Percentiles rank a stretch among this genome's conserved stretches.
These are phyloP conservation scores for Triticum monococcum DNA, from an alignment of 176 grass and related monocot species.

Conservation along the genomic window DNA sequence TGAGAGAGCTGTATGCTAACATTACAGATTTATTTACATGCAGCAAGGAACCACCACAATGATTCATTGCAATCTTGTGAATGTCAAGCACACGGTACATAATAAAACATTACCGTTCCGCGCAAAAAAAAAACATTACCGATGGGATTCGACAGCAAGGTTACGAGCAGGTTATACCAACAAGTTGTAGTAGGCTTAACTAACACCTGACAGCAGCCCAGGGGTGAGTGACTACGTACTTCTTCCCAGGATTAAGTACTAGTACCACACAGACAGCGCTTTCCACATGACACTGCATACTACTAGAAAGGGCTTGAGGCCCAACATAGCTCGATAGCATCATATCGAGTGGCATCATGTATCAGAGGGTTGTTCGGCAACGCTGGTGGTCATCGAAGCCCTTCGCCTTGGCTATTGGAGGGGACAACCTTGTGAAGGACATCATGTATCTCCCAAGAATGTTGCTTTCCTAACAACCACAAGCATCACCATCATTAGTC, in stretches of 20 bases:
- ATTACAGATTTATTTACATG: no score
- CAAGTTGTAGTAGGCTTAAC: background rate
- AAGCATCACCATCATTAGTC: background rate
- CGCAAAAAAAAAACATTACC: background rate
- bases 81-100: background rate
- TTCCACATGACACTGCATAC: background rate
- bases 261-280: background rate
- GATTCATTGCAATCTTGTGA: background rate
- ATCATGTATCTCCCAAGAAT: conserved; percentile 50
- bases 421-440: conserved; percentile 38
- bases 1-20: no score
- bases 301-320: no score
- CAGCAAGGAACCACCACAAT: background rate
- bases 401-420: conserved; percentile 31
- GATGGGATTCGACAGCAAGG: background rate
- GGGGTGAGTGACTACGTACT: background rate
- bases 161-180: conserved; percentile 5
- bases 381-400: background rate
- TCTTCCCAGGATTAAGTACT: background rate
- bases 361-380: no score
- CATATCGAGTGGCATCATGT: no score
- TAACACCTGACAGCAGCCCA: background rate
- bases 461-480: no score
- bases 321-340: no score
- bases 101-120: background rate